Conservation (phyloP, 2,329 filamentous ascomycete species). For the Shiraia sp. region DNA sequence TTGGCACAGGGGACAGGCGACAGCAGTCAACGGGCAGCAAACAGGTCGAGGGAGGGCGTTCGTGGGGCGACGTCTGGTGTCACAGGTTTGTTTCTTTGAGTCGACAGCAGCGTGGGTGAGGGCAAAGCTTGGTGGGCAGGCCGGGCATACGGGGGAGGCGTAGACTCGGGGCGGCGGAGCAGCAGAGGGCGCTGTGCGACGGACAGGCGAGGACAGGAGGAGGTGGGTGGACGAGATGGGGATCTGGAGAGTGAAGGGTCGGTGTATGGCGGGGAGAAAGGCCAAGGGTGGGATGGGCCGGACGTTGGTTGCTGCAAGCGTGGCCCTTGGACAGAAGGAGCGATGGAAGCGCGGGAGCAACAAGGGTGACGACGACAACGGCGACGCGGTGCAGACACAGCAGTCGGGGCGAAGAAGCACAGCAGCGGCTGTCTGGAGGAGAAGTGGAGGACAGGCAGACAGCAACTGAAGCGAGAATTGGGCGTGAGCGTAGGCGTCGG, state of each 20-base stretch:
- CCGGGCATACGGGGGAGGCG: conserved; percentile 8
- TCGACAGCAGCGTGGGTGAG: conserved; percentile 19
- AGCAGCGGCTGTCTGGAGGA: conserved; percentile 19
- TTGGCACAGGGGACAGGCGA: conserved; percentile 13
- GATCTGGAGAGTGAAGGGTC: conserved; percentile 10
- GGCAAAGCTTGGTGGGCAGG: conserved; percentile 3
- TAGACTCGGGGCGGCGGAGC: conserved; percentile 9
- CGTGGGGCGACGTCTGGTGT: conserved; percentile 20
- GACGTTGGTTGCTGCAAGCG: conserved; percentile 7
- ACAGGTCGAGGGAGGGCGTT: conserved; percentile 17
- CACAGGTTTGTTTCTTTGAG: conserved; percentile 35
- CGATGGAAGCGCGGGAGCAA: too few relatives aligned
- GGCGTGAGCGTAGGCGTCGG: conserved; percentile 1
- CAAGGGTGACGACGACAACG: too few relatives aligned
- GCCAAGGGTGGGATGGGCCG: conserved; percentile 25
- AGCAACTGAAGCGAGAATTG: conserved; percentile 19
- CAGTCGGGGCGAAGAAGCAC: too few relatives aligned
- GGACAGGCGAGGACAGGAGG: conserved; percentile 22
- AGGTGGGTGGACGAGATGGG: conserved; percentile 25
- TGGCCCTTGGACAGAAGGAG: too few relatives aligned
- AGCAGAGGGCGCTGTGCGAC: conserved; percentile 29
- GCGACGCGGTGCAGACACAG: conserved; percentile 1
- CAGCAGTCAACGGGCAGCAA: conserved; percentile 21
- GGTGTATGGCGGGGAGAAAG: conserved; percentile 33
- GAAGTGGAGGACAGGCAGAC: background rate